A percentile compares a stretch with the other conserved stretches of the same genome.
phyloP scores from a whole-genome alignment of 768 basidiomycete species.

The Termitomyces sp. region DNA sequence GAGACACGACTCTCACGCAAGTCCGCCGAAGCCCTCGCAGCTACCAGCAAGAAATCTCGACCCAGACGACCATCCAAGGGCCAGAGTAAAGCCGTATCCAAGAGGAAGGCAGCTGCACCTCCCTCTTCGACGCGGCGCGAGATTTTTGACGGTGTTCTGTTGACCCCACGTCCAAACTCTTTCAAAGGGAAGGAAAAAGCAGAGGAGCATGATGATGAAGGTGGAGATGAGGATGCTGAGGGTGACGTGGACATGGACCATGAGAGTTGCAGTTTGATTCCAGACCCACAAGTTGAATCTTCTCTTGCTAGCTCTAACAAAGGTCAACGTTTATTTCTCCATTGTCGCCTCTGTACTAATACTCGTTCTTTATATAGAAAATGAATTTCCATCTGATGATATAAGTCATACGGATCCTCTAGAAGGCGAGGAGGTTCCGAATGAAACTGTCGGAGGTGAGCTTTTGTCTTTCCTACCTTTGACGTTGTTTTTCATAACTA shows the following conservation, averaged over 20 bases:
- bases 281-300: slow-evolving; percentile 9
- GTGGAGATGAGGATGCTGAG: slow-evolving; percentile 7
- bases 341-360: background rate
- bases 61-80: slow-evolving; percentile 5
- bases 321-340: slow-evolving; percentile 3
- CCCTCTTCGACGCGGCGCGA: slow-evolving; percentile 6
- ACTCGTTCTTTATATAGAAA: background rate
- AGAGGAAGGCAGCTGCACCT: background rate
- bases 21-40: background rate
- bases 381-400: slow-evolving; percentile 5
- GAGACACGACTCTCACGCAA: slow-evolving; percentile 6
- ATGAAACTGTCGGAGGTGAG: background rate
- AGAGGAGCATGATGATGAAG: background rate
- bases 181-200: slow-evolving; percentile 9
- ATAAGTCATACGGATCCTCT: background rate
- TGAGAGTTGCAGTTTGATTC: background rate
- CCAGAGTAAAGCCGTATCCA: background rate
- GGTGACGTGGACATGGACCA: slow-evolving; percentile 7
- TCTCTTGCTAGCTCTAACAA: slow-evolving; percentile 17
- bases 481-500: background rate
- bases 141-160: slow-evolving; percentile 15
- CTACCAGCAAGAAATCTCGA: background rate
- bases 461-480: background rate
- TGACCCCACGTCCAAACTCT: background rate
- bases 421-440: background rate